These are phyloP conservation scores for Boletus speciosus DNA, from an alignment of 768 basidiomycete genomes.

Conservation along the genomic window DNA sequence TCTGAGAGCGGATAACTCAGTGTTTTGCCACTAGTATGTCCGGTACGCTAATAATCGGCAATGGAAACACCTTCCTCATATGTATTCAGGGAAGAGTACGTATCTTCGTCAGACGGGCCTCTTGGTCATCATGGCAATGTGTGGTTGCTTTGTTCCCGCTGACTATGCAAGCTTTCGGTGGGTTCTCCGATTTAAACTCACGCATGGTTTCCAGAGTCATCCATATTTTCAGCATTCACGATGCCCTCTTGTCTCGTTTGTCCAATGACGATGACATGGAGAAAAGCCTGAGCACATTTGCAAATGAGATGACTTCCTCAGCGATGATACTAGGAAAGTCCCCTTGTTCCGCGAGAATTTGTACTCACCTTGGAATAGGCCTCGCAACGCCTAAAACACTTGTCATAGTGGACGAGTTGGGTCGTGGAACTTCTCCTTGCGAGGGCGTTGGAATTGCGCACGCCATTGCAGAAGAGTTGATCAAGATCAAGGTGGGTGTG, in stretches of 20 bases:
- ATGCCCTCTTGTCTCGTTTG: slow-evolving; percentile 78
- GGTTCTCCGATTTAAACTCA: neutral
- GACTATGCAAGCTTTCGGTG: slow-evolving; percentile 89
- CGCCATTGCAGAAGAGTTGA: slow-evolving; percentile 76
- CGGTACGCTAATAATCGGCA: slow-evolving; percentile 27
- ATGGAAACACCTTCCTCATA: neutral
- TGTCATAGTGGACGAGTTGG: slow-evolving; percentile 91
- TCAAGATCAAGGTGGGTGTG: slow-evolving; percentile 60
- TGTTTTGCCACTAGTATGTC: slow-evolving; percentile 51
- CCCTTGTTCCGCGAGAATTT: neutral
- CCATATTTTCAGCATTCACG: slow-evolving; percentile 56
- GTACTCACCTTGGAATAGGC: slow-evolving; percentile 38
- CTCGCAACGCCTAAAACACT: slow-evolving; percentile 67
- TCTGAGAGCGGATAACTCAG: neutral
- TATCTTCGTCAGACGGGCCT: slow-evolving; percentile 87
- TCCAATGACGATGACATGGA: slow-evolving; percentile 95
- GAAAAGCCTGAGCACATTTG: slow-evolving; percentile 89
- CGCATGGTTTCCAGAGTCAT: neutral
- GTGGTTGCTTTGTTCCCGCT: slow-evolving; percentile 89
- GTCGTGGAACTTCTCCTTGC: slow-evolving; percentile 82
- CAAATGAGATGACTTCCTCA: slow-evolving; percentile 88
- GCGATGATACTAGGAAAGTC: slow-evolving; percentile 81
- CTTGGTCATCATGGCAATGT: slow-evolving; percentile 81
- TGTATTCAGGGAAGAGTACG: slow-evolving; percentile 76
- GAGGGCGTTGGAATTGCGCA: slow-evolving; percentile 83